Base-by-base conservation (phyloP, 768 basidiomycete genomes). In the Phlebiopsis gigantea region DNA sequence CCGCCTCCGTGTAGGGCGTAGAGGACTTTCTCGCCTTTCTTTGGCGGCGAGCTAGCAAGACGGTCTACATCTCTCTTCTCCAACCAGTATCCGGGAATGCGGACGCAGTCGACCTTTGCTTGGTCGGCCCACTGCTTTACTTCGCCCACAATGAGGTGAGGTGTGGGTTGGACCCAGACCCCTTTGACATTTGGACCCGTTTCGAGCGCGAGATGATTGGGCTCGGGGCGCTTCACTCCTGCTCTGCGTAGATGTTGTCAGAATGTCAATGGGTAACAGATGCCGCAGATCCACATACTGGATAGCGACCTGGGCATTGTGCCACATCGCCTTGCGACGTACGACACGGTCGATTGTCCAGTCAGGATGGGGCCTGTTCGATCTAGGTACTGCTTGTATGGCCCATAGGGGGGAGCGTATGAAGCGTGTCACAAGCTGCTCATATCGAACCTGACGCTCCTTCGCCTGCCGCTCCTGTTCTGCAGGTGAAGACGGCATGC, bases 1-100 rank as follows among this genome's bases (percentile, higher is more conserved):
- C 73, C 83, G 6, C 85, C 85, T 19, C 85, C 85, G 58, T 88
- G 87, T n/a, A 88, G 67, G 46, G 72, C 71, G 63, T 80, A 80
- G n/a, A 84, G 65, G 4, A 86, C 75, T 61, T 81, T 83, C 66
- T 84, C 82, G 21, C 78, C 80, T 0, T 74, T 73, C 50, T 63
- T 67, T 2, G 80, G 76, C 0, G 74, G 59, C 22, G 71, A 66
- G 39, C 73, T 75, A 46, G 73, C 41, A 30, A 57, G 57, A 2
- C 30, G 26, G 21, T 45, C 48, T 21, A 41, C 43, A n/a, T 55
- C 60, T 15, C 50, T 34, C 46, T 62, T 59, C 55, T 64, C 61
- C 12, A 60, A 26, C 67, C 67, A 68, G 49, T 65, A 68, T 1
- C 61, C 67, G 0, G 62, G 62, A 12, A 64, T 60, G 39, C 53